Base-by-base conservation (phyloP, 768 basidiomycete species). In the Mycena epipterygia region DNA sequence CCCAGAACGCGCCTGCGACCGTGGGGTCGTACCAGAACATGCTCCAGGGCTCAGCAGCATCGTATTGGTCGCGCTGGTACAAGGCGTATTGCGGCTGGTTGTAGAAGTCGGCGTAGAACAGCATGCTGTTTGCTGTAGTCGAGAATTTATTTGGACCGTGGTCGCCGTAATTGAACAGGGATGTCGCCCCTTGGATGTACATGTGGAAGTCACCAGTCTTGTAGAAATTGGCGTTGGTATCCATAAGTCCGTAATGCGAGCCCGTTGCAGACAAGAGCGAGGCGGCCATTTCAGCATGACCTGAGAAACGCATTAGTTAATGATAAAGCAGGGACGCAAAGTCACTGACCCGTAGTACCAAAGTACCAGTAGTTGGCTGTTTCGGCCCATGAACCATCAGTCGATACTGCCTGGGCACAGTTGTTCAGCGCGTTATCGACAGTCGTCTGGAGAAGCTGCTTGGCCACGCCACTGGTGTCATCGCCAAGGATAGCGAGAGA, bases 291-390 rank as follows among this genome's bases (percentile, higher is more conserved):
- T 99, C 96, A 12, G 95, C 95, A 75, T 94, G 92, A 29, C 90
- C 95, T 12, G 94, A 25, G 17, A 61, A n/a, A n/a, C n/a, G n/a
- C n/a, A n/a, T n/a, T n/a, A n/a, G 33, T 7, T 12, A 16, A 13
- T 17, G 25, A 44, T 23, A 55, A 14, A 23, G 21, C 21, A 29
- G 27, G 2, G 9, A 23, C 2, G 19, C 1, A 5, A 19, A 23
- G 32, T 39, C 17, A 55, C 59, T 5, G 3, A 59, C 68, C 69
- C 19, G 70, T 71, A 39, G 93, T 95, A 78, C 96, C 97, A 76
- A 97, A 98, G 81, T 95, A 95, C 95, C 95, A 97, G 78, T 96
- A 97, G 81, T 99, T 95, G 42, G 95, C 87, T 0, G 96, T 98
- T 82, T 99, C 98, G 27, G 89, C 84, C 97, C 98, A 99, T 21